phyloP scores from a whole-genome alignment of 352 stramenopile species.

The Phytophthora tentaculata region DNA sequence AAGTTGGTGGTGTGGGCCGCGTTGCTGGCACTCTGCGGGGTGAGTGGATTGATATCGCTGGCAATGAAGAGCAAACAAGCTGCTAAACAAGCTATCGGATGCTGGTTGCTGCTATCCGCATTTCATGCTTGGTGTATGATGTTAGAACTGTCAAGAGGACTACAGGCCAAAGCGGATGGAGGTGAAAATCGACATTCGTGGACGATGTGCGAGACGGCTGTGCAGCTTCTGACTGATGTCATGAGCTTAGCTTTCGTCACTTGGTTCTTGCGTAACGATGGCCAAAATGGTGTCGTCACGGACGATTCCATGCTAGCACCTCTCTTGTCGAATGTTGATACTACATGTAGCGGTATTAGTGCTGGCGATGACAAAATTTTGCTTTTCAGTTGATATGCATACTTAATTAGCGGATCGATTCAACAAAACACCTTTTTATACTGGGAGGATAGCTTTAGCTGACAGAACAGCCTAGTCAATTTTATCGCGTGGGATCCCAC shows the following conservation, averaged over 20 bases:
- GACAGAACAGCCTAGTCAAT: too few relatives aligned
- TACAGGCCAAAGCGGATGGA: not conserved
- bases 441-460: too few relatives aligned
- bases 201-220: slow-evolving; percentile 8
- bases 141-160: not conserved
- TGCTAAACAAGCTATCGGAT: slow-evolving; percentile 4
- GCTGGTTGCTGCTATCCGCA: slow-evolving; percentile 14
- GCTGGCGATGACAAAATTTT: too few relatives aligned
- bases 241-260: slow-evolving; percentile 13
- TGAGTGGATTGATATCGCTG: slow-evolving; percentile 13
- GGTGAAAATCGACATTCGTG: not conserved
- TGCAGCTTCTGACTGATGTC: slow-evolving; percentile 18
- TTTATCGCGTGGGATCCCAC: too few relatives aligned
- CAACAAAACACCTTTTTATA: too few relatives aligned
- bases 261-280: slow-evolving; percentile 1
- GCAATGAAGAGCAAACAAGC: slow-evolving; percentile 4
- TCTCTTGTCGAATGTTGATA: slow-evolving; percentile 3
- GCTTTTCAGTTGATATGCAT: too few relatives aligned
- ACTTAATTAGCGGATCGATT: too few relatives aligned
- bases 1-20: slow-evolving; percentile 15
- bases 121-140: slow-evolving; percentile 17
- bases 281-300: not conserved
- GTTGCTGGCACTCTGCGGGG: slow-evolving; percentile 15
- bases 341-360: too few relatives aligned
- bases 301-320: slow-evolving; percentile 7